A percentile compares a stretch with the other conserved stretches of the same genome.
phyloP scores from a whole-genome alignment of 1,284 basidiomycete genomes.

The Ganoderma resinaceum region DNA sequence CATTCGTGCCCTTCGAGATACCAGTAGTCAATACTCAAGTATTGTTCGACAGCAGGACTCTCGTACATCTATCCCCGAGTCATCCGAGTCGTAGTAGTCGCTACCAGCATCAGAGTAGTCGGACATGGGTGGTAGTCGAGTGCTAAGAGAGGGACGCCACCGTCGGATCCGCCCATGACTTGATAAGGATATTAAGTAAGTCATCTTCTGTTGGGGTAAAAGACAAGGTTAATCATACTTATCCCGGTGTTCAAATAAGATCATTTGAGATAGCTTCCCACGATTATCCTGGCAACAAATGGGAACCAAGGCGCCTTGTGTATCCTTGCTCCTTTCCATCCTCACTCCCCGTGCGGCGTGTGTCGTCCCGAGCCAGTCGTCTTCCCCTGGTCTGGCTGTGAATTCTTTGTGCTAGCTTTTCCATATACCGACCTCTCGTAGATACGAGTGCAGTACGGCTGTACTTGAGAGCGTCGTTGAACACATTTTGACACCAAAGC shows the following conservation, averaged over 20 bases:
- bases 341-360: background rate
- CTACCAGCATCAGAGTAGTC: slow-evolving; percentile 41
- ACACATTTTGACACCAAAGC: background rate
- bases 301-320: background rate
- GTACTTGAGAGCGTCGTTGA: background rate
- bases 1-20: slow-evolving; percentile 35
- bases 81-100: slow-evolving; percentile 40
- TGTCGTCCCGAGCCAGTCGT: no score
- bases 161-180: background rate
- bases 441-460: background rate
- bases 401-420: background rate
- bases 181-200: background rate
- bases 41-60: background rate
- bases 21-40: slow-evolving; percentile 10
- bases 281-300: background rate
- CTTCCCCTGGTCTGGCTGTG: background rate
- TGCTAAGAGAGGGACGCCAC: slow-evolving; percentile 10
- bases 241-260: background rate
- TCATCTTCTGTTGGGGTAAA: background rate
- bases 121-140: slow-evolving; percentile 37
- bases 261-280: background rate
- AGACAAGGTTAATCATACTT: background rate
- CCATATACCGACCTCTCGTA: background rate
- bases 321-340: background rate
- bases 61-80: slow-evolving; percentile 36